A percentile compares a stretch with the other conserved stretches of the same genome.
Conservation (phyloP, 768 basidiomycete species). For the Leccinum incarnatum region DNA sequence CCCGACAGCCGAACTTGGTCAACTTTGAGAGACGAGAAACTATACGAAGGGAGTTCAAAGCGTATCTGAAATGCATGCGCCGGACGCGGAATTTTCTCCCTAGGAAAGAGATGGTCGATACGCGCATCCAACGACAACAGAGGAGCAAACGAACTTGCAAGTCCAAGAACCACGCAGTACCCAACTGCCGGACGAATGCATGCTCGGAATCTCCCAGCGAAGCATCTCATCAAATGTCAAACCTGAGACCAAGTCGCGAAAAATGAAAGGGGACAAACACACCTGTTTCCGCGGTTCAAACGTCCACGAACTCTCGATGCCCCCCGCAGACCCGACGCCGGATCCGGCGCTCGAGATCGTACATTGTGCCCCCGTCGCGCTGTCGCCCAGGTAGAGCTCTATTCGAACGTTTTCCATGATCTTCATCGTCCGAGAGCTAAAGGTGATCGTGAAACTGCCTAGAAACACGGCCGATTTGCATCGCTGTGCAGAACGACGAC, state of each 20-base stretch:
- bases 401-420: slow-evolving; percentile 70
- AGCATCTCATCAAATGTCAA: slow-evolving; percentile 48
- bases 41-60: slow-evolving; percentile 68
- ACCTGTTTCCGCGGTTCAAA: slow-evolving; percentile 73
- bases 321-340: slow-evolving; percentile 38
- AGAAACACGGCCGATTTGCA: neutral
- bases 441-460: slow-evolving; percentile 61
- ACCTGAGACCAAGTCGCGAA: neutral
- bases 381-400: slow-evolving; percentile 73
- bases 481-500: neutral
- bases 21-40: slow-evolving; percentile 79
- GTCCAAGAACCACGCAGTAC: slow-evolving; percentile 77
- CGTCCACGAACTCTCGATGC: slow-evolving; percentile 66
- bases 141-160: slow-evolving; percentile 47
- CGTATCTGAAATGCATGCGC: slow-evolving; percentile 70
- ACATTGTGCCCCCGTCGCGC: slow-evolving; percentile 71
- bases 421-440: slow-evolving; percentile 63
- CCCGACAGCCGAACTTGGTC: slow-evolving; percentile 80
- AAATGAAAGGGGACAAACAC: neutral
- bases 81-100: slow-evolving; percentile 52
- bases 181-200: slow-evolving; percentile 67
- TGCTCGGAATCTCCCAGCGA: slow-evolving; percentile 73
- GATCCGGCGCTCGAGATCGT: slow-evolving; percentile 57
- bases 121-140: neutral
- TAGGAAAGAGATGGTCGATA: slow-evolving; percentile 20